A percentile compares a stretch with the other conserved stretches of the same genome.
Conservation (phyloP, 768 basidiomycete genomes). For the Phanerodontia chrysosporium region DNA sequence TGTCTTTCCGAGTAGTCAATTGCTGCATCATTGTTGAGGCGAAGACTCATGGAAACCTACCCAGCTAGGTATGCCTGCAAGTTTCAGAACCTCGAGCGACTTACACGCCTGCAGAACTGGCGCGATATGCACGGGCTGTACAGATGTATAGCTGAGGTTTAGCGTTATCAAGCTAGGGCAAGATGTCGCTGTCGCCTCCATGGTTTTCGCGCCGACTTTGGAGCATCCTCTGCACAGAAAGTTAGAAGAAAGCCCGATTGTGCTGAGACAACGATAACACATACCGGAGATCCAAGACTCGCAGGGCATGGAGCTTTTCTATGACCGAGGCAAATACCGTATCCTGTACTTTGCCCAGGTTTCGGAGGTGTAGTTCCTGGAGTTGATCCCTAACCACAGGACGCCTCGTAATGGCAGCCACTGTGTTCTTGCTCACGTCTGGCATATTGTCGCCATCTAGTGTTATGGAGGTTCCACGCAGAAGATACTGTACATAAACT, state of each 20-base stretch:
- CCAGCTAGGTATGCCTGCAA: slow-evolving; percentile 61
- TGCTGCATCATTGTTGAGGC: neutral
- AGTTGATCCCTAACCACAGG: slow-evolving; percentile 25
- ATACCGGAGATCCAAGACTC: slow-evolving; percentile 53
- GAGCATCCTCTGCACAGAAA: slow-evolving; percentile 53
- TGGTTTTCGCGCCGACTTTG: slow-evolving; percentile 49
- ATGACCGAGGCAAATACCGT: slow-evolving; percentile 47
- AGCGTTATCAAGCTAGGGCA: slow-evolving; percentile 43
- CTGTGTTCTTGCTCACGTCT: slow-evolving; percentile 47
- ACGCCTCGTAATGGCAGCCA: slow-evolving; percentile 36
- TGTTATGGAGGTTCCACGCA: slow-evolving; percentile 47
- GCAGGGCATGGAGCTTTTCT: slow-evolving; percentile 38
- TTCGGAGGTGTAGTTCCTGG: slow-evolving; percentile 45
- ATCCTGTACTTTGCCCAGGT: slow-evolving; percentile 52
- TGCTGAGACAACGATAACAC: neutral
- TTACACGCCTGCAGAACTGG: slow-evolving; percentile 37
- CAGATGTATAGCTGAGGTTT: slow-evolving; percentile 61
- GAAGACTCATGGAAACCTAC: slow-evolving; percentile 29
- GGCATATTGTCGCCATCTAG: slow-evolving; percentile 44
- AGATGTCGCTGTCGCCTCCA: slow-evolving; percentile 35
- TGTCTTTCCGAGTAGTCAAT: slow-evolving; percentile 36
- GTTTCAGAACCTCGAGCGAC: slow-evolving; percentile 51
- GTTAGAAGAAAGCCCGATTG: too few relatives aligned
- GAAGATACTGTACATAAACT: slow-evolving; percentile 46
- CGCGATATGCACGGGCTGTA: slow-evolving; percentile 43